phyloP scores from a whole-genome alignment of 768 basidiomycete species.

The Guyanaporus albipodus region DNA sequence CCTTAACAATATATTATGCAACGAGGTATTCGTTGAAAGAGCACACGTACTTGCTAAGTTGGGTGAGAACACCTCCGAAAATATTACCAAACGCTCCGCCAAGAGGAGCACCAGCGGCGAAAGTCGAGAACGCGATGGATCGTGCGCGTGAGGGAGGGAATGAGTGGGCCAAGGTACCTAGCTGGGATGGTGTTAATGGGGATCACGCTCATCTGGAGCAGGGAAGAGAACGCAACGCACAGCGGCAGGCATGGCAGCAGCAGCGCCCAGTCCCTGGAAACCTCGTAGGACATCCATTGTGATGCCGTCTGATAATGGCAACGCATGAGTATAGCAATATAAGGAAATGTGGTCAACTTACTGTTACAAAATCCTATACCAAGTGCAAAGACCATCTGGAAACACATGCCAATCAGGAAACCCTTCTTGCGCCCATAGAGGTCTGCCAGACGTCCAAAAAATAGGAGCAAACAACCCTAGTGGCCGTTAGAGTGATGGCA shows the following conservation, averaged over 20 bases:
- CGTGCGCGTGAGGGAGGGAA: slow-evolving; percentile 69
- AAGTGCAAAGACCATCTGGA: slow-evolving; percentile 54
- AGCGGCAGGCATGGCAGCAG: slow-evolving; percentile 70
- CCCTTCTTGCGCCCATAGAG: slow-evolving; percentile 68
- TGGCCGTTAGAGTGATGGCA: slow-evolving; percentile 3
- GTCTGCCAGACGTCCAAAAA: slow-evolving; percentile 78
- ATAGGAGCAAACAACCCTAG: slow-evolving; percentile 76
- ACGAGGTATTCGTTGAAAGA: neutral
- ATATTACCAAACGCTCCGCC: slow-evolving; percentile 70
- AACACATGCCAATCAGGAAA: slow-evolving; percentile 57
- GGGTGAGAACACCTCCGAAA: slow-evolving; percentile 69
- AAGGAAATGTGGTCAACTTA: slow-evolving; percentile 17
- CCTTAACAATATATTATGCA: slow-evolving; percentile 9
- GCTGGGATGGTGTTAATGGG: slow-evolving; percentile 32
- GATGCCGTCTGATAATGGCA: slow-evolving; percentile 43
- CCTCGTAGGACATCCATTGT: slow-evolving; percentile 70
- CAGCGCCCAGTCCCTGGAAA: slow-evolving; percentile 75
- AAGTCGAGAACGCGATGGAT: slow-evolving; percentile 76
- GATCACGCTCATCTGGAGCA: neutral
- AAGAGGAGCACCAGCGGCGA: slow-evolving; percentile 80
- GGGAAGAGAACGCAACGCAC: slow-evolving; percentile 36
- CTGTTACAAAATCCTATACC: slow-evolving; percentile 63
- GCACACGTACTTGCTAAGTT: slow-evolving; percentile 39
- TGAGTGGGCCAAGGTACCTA: slow-evolving; percentile 78
- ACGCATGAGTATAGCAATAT: neutral